Evolutionary conservation across 169 alveolate species (phyloP), one percentile per base, ranked within the genome.

Genomic region (Plasmodium cynomolgi): DNA sequence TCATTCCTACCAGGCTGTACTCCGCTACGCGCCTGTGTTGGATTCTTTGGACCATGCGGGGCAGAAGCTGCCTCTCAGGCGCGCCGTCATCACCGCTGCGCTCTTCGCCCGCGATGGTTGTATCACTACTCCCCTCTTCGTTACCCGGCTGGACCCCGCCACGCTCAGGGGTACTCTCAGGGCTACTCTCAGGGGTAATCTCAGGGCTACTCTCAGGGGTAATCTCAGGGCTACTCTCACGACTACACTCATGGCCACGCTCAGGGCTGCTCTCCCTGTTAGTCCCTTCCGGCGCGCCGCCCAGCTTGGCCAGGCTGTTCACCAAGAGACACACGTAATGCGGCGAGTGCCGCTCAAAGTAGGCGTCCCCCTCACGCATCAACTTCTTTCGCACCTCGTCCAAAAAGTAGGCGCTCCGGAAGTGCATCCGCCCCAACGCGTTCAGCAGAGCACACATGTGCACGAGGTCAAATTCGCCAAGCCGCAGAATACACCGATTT

Each of bases 401-500:
- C 62, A 84, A n/a, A 74, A 84, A 84, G 79, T 84, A 84, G 26
- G 62, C 29, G 58, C 79, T 84, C n/a, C n/a, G 50, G 37, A 84
- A n/a, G 79, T 74, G 75, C 85, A 47, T 84, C 37, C 79, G 50
- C 23, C 83, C 39, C 58, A 84, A 50, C 1, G 84, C 75, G 39
- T 17, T 84, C 7, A 84, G 23, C 79, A 84, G 37, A 7, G 93
- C 77, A 74, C 85, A 84, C 58, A 84, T 47, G 80, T 84, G 79
- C 77, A 84, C 62, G 11, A 84, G 34, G 39, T 84, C 93, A 74
- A 84, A 84, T 26, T 84, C 83, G 9, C 79, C 62, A 17, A 84
- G 62, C 6, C 93, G 75, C n/a, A 84, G 68, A 84, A 84, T 84
- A 33, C 93, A 84, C 20, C 93, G 81, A 84, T 84, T 84, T 62